Percentiles rank a stretch among this genome's conserved stretches.
These are phyloP conservation scores for Aspergillus fijiensis DNA, from an alignment of 2,329 filamentous ascomycete genomes.

Conservation along the genomic window DNA sequence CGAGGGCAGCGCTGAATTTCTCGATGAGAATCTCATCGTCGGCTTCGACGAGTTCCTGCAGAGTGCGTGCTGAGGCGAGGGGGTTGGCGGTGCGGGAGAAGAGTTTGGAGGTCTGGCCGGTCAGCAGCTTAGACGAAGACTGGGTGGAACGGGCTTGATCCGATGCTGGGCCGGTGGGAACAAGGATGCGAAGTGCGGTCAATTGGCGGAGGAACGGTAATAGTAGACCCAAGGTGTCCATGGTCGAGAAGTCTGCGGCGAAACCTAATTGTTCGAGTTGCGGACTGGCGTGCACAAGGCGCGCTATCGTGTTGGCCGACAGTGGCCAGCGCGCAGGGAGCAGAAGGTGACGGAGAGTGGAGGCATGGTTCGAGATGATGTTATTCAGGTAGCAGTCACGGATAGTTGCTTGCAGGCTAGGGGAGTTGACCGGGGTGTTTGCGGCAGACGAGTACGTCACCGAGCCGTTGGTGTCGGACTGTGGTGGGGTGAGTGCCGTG, in stretches of 20 bases:
- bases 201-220: slow-evolving; percentile 44
- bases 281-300: slow-evolving; percentile 55
- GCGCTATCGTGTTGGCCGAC: slow-evolving; percentile 48
- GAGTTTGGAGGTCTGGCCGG: background rate
- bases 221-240: slow-evolving; percentile 41
- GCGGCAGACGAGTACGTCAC: slow-evolving; percentile 25
- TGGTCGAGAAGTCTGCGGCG: slow-evolving; percentile 44
- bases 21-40: slow-evolving; percentile 37
- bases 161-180: slow-evolving; percentile 29
- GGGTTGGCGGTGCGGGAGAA: background rate
- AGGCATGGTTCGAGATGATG: slow-evolving; percentile 53
- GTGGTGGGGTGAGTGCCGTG: slow-evolving; percentile 31
- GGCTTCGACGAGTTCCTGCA: slow-evolving; percentile 38
- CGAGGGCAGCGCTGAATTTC: slow-evolving; percentile 32
- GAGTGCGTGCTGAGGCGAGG: slow-evolving; percentile 21
- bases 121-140: background rate
- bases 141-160: background rate
- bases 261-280: slow-evolving; percentile 60
- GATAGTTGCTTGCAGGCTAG: slow-evolving; percentile 33
- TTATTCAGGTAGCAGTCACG: slow-evolving; percentile 51
- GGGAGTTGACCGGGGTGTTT: slow-evolving; percentile 23
- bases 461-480: slow-evolving; percentile 23
- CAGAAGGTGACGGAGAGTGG: slow-evolving; percentile 56
- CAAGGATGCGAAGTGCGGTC: slow-evolving; percentile 41
- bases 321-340: slow-evolving; percentile 58